Base-by-base conservation (phyloP, 2,329 filamentous ascomycete genomes). In the Colletotrichum sp. region DNA sequence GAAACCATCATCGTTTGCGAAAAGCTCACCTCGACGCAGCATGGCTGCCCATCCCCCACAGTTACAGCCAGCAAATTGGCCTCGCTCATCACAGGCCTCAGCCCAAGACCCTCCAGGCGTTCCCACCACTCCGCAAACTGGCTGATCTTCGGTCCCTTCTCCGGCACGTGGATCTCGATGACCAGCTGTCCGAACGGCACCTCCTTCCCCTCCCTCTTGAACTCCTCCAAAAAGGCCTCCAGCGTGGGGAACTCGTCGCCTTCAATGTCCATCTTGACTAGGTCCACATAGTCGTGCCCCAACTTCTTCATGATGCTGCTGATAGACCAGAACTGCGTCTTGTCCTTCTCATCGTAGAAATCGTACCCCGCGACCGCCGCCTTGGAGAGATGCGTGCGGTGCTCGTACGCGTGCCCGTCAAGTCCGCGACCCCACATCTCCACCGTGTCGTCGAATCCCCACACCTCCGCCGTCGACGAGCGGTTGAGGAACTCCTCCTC, bases 211-310 rank as follows among this genome's bases (percentile, higher is more conserved):
- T 65, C 60, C 24, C 5, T 39, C 30, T 34, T 66, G 2, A 49
- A 63, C 13, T 71, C 39, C 21, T 71, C 62, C 16, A 74, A 12
- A 6, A 64, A 67, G 12, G 55, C 26, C 39, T 69, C 67, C 16
- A 78, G 5, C 9, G 82, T 76, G 10, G 79, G 79, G 65, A 83
- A 85, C 76, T 86, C 84, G 4, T 78, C 77, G 2, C 82, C 82
- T 67, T 86, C 84, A 60, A 86, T 82, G 70, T 86, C 84, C 71
- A 86, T 85, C 78, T 86, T 86, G 32, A 86, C 60, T 8, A 86
- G 80, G 72, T 86, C 84, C 71, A 86, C 81, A 73, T 83, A 84
- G 26, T 81, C 80, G 68, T 85, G 84, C 16, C 82, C 82, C 72
- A 86, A 82, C 72, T 75, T 78, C 67, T 79, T 74, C 82, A 86